Evolutionary conservation across 2,329 filamentous ascomycete genomes (phyloP).

Genomic region (Verticillium albo-atrum): DNA sequence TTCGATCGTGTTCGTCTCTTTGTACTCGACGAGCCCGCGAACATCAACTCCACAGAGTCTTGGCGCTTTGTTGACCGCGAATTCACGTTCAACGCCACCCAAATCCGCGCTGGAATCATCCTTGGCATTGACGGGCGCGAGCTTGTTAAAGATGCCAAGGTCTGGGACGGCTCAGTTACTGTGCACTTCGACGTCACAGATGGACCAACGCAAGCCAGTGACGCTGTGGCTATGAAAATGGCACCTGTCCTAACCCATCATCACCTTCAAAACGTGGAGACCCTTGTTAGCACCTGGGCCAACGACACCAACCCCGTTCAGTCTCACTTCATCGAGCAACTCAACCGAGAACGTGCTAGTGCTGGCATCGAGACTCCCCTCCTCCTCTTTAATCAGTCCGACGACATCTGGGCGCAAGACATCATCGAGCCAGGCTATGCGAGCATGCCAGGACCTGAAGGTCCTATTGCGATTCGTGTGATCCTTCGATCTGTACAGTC

Average conservation of each 20-base stretch:
- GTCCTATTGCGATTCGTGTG: slow-evolving; percentile 24
- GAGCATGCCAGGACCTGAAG: slow-evolving; percentile 30
- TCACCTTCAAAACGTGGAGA: slow-evolving; percentile 23
- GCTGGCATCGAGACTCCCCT: slow-evolving; percentile 15
- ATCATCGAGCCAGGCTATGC: slow-evolving; percentile 31
- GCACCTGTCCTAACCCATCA: slow-evolving; percentile 33
- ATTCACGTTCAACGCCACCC: slow-evolving; percentile 20
- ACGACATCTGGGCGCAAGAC: slow-evolving; percentile 33
- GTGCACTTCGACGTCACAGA: slow-evolving; percentile 21
- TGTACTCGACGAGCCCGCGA: slow-evolving; percentile 2
- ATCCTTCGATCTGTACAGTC: slow-evolving; percentile 25
- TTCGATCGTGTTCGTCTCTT: slow-evolving; percentile 23
- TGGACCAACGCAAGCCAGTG: slow-evolving; percentile 12
- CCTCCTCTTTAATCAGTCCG: slow-evolving; percentile 15
- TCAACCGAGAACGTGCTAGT: not conserved
- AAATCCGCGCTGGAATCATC: slow-evolving; percentile 22
- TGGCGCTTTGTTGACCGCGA: slow-evolving; percentile 22
- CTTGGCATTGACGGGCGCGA: slow-evolving; percentile 32
- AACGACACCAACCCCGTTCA: slow-evolving; percentile 2
- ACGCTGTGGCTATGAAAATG: slow-evolving; percentile 26
- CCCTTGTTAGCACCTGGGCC: slow-evolving; percentile 19
- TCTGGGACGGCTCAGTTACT: slow-evolving; percentile 22
- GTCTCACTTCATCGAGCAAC: slow-evolving; percentile 13
- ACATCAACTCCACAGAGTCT: not conserved
- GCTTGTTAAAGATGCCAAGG: slow-evolving; percentile 11